Evolutionary conservation across 306 rosid species (phyloP), one percentile per base, ranked within the genome.

Genomic region (Rosa rugosa): DNA sequence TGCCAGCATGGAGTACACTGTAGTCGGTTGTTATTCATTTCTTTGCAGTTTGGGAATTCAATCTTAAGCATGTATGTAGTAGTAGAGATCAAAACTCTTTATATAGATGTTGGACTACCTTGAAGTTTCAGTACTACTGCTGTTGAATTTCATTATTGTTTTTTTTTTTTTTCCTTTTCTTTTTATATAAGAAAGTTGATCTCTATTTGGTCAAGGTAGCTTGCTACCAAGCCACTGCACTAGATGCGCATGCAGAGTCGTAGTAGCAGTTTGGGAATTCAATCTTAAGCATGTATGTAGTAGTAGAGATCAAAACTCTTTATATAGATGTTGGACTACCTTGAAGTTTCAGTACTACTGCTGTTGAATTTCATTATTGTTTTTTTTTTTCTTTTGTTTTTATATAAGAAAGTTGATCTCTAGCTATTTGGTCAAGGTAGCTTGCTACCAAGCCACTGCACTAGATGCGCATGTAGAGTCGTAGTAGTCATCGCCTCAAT

Each of bases 341-440:
- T 73, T 67, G 79, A 73, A 54, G 79, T 59, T 73, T 67, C 69
- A 22, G 50, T 31, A 31, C 9, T 45, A 46, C 45, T 63, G 27
- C 27, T 41, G 51, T 68, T 41, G 50, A 59, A 41, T 57, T 36
- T 36, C 5, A 60, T 38, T 78, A 41, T 54, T n/a, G 41, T 11
- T 27, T 44, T 25, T 46, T 4, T 22, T 69, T 17, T 53, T 18
- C 40, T 42, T 36, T 57, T 50, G 6, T 14, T 50, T 36, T 14
- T 25, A 71, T 20, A 50, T 62, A 71, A 51, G 42, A 75, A 65
- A 45, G 73, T 77, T 77, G 25, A 64, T 71, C 18, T 42, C 40
- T 31, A 31, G 34, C 40, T 75, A 16, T 65, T 36, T 65, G 12
- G 12, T 65, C 11, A 65, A 65, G 71, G 71, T 36, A 36, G 71